Percentiles rank a stretch among this genome's conserved stretches.
Evolutionary conservation across 2,329 filamentous ascomycete genomes (phyloP).

Genomic region (Massarina eburnea): DNA sequence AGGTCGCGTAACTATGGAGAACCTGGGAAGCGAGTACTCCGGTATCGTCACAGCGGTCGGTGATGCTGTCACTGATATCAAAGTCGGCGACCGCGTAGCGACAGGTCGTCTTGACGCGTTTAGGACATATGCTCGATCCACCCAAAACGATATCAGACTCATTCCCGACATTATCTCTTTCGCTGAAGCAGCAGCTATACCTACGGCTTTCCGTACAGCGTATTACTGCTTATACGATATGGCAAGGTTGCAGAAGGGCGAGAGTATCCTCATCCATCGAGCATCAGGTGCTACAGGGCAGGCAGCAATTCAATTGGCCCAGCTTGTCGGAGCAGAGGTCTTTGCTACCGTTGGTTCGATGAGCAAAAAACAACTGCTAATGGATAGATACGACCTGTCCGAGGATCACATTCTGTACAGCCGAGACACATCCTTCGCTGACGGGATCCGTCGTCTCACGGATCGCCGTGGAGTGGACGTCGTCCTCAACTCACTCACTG

Average conservation of each 20-base stretch:
- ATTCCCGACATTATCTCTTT: slow-evolving; percentile 11
- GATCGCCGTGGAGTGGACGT: slow-evolving; percentile 36
- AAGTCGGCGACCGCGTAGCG: slow-evolving; percentile 1
- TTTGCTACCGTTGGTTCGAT: slow-evolving; percentile 18
- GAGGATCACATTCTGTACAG: slow-evolving; percentile 36
- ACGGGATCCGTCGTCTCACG: slow-evolving; percentile 25
- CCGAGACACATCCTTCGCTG: slow-evolving; percentile 29
- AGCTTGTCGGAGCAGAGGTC: slow-evolving; percentile 17
- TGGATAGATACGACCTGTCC: slow-evolving; percentile 19
- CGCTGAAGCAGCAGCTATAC: slow-evolving; percentile 12
- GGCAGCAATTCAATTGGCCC: slow-evolving; percentile 23
- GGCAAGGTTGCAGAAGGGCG: slow-evolving; percentile 26
- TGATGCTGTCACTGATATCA: neutral
- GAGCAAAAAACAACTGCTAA: slow-evolving; percentile 3
- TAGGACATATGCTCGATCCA: too few species aligned
- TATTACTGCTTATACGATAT: slow-evolving; percentile 24
- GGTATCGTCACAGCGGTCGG: neutral
- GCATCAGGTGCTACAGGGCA: slow-evolving; percentile 26
- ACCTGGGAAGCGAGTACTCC: slow-evolving; percentile 1
- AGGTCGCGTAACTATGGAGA: neutral
- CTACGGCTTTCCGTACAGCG: slow-evolving; percentile 13
- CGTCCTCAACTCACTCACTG: slow-evolving; percentile 34
- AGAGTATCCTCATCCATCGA: slow-evolving; percentile 31
- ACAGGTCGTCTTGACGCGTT: too few species aligned
- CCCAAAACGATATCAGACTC: too few species aligned